Evolutionary conservation across 192 early-diverging fungal species (phyloP), one percentile per base, ranked within the genome.

Genomic region (Coemansia sp.): DNA sequence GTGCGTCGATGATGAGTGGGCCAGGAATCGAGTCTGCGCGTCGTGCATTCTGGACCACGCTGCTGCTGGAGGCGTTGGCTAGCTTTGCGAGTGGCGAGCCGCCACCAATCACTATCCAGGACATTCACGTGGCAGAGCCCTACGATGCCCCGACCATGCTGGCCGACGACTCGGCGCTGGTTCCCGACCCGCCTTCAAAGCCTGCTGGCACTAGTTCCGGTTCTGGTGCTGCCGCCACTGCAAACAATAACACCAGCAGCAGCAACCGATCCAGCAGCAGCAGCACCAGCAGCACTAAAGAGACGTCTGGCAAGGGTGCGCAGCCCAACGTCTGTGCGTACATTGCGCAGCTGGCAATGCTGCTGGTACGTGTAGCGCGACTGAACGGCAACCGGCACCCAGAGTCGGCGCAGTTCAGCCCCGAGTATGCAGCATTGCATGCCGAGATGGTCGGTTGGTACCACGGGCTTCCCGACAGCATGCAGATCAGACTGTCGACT

Each of bases 31-130:
- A 83, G 69, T 83, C 81, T 0, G 76, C 76, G 7, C 59, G 81
- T 2, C 68, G 81, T 40, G 81, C 81, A 9, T 83, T 83, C 41
- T 83, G 81, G 81, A 77, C 75, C n/a, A 83, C 81, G 18, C 63
- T 83, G 48, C 64, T 83, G 59, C 67, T 83, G 0, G 81, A 83
- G 61, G 75, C 81, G 11, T 48, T 83, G 61, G 81, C 81, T n/a
- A 83, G 81, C 65, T 83, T 83, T 72, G 75, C 76, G 41, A 83
- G 81, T 43, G 81, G 76, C 59, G 81, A 83, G 65, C 81, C 81
- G 15, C 81, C 81, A 26, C 76, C 81, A 7, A 75, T 78, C 43
- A 83, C 81, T 21, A 72, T 69, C 56, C 72, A 74, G 75, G 81
- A 83, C 52, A 70, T 83, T 53, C 81, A 83, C 19, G 81, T 83